phyloP scores from a whole-genome alignment of 331 rosid genomes.

The Arachis monticola region DNA sequence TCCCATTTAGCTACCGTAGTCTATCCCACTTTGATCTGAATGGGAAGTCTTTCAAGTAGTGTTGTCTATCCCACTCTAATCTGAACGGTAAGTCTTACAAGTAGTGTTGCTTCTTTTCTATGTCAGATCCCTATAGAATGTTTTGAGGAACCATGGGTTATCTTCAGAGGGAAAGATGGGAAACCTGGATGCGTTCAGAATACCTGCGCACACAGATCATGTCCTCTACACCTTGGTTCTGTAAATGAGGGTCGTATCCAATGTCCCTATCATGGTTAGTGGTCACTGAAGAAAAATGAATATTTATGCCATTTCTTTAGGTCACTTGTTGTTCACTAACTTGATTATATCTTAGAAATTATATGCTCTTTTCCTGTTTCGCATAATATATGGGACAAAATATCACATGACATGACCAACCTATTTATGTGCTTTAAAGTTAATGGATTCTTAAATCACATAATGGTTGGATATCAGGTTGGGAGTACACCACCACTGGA shows the following conservation, averaged over 20 bases:
- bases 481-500: slow-evolving; percentile 94
- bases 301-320: not conserved
- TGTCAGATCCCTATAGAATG: slow-evolving; percentile 91
- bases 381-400: not conserved
- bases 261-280: slow-evolving; percentile 97
- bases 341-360: slow-evolving; percentile 11
- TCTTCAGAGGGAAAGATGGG: slow-evolving; percentile 94
- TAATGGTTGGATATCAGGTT: slow-evolving; percentile 66
- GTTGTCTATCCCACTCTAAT: not conserved
- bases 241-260: slow-evolving; percentile 90
- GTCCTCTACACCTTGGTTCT: slow-evolving; percentile 94
- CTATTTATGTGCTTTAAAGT: slow-evolving; percentile 7
- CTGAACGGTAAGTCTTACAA: slow-evolving; percentile 32
- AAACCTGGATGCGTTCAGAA: slow-evolving; percentile 92
- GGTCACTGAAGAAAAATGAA: slow-evolving; percentile 14
- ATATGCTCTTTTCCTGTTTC: not conserved
- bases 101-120: slow-evolving; percentile 27
- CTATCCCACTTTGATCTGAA: slow-evolving; percentile 2
- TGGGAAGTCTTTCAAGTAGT: not conserved
- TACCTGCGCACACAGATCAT: slow-evolving; percentile 99
- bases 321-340: not conserved
- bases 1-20: not conserved
- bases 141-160: slow-evolving; percentile 95
- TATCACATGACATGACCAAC: not conserved
- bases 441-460: slow-evolving; percentile 24